Conservation (phyloP, 495 filamentous ascomycete species). For the Aspergillus steynii region DNA sequence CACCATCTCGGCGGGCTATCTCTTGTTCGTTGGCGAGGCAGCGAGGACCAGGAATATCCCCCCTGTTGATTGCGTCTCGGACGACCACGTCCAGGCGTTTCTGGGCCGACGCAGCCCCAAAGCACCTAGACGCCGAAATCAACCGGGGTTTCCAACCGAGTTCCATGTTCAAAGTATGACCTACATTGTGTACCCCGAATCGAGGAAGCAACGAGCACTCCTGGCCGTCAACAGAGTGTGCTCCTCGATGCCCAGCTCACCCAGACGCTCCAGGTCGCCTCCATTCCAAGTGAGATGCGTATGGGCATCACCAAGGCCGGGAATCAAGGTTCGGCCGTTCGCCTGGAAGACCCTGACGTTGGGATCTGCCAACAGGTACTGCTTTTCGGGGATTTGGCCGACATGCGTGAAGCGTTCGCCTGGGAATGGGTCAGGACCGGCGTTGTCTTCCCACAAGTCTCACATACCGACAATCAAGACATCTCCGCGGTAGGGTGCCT, state of each 20-base stretch:
- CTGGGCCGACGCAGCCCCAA: constrained; percentile 52
- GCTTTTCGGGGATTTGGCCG: constrained; percentile 38
- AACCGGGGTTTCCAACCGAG: too few relatives aligned
- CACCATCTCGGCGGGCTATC: constrained; percentile 46
- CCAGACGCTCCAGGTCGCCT: constrained; percentile 37
- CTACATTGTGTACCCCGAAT: constrained; percentile 45
- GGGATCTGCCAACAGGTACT: constrained; percentile 30
- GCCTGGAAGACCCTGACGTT: constrained; percentile 41
- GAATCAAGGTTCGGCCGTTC: constrained; percentile 46
- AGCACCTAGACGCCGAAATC: constrained; percentile 26
- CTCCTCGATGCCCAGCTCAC: constrained; percentile 45
- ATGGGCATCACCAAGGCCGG: constrained; percentile 50
- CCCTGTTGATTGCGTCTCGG: constrained; percentile 55
- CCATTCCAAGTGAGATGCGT: constrained; percentile 54
- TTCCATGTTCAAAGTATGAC: too few relatives aligned
- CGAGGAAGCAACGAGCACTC: constrained; percentile 45
- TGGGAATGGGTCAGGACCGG: constrained; percentile 12
- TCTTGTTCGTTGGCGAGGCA: constrained; percentile 52
- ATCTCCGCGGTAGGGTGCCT: constrained; percentile 47
- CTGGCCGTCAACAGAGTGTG: constrained; percentile 47
- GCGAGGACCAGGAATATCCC: constrained; percentile 53
- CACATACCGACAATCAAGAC: constrained; percentile 28
- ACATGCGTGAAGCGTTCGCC: constrained; percentile 42
- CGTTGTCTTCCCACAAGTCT: too few relatives aligned
- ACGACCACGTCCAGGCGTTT: constrained; percentile 50